Conservation (phyloP, 352 stramenopile genomes). For the Phytophthora multivora region DNA sequence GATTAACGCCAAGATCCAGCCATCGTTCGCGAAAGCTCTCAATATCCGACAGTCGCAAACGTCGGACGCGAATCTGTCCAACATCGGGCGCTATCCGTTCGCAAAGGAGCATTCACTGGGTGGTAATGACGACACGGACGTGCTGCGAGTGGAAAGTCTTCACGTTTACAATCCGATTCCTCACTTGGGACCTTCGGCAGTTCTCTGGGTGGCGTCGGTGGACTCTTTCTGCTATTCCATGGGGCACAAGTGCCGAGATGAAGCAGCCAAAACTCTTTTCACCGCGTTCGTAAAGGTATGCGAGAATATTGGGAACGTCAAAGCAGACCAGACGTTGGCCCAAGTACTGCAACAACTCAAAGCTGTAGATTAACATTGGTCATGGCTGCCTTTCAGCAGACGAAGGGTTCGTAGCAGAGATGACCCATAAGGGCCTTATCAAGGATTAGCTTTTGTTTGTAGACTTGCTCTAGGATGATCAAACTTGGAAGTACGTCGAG, state of each 20-base stretch:
- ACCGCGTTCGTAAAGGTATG: slow-evolving; percentile 15
- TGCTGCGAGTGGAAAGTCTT: slow-evolving; percentile 29
- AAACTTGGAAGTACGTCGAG: too few relatives aligned
- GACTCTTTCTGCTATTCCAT: slow-evolving; percentile 35
- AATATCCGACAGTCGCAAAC: slow-evolving; percentile 23
- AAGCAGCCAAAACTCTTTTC: slow-evolving; percentile 24
- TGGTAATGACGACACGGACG: background rate
- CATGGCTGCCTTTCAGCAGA: too few relatives aligned
- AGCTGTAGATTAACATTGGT: background rate
- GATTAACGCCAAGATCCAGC: slow-evolving; percentile 21
- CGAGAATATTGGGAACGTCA: slow-evolving; percentile 20
- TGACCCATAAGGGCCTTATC: too few relatives aligned
- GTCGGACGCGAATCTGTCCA: slow-evolving; percentile 34
- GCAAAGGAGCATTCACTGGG: slow-evolving; percentile 12
- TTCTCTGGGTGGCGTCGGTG: slow-evolving; percentile 33
- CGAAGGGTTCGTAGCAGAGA: too few relatives aligned
- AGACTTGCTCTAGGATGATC: too few relatives aligned
- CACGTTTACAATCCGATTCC: slow-evolving; percentile 39
- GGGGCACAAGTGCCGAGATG: slow-evolving; percentile 37
- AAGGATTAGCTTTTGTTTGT: too few relatives aligned
- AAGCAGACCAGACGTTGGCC: slow-evolving; percentile 9
- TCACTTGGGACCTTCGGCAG: slow-evolving; percentile 26
- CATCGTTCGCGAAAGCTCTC: slow-evolving; percentile 24
- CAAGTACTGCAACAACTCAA: slow-evolving; percentile 22
- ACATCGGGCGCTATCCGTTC: slow-evolving; percentile 33